A percentile compares a stretch with the other conserved stretches of the same genome.
These are phyloP conservation scores for Fusarium sp. DNA, from an alignment of 2,329 filamentous ascomycete species.

Conservation along the genomic window DNA sequence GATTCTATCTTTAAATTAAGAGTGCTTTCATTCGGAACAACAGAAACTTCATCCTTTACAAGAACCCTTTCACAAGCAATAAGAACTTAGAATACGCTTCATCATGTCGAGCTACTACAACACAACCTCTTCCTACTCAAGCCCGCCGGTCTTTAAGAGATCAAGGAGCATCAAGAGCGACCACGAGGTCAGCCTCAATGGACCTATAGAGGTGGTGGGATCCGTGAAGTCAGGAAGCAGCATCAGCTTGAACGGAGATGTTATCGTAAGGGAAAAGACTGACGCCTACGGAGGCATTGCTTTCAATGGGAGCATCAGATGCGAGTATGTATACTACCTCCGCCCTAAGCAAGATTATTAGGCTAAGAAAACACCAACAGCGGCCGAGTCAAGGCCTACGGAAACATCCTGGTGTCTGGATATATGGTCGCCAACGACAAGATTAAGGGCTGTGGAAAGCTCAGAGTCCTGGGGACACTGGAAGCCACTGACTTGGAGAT, in stretches of 20 bases:
- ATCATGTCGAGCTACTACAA: conserved; percentile 46
- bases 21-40: background rate
- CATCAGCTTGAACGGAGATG: conserved; percentile 58
- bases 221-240: conserved; percentile 59
- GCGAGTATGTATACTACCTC: conserved; percentile 51
- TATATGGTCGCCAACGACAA: conserved; percentile 54
- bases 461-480: conserved; percentile 56
- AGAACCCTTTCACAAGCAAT: background rate
- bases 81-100: conserved; percentile 1
- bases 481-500: conserved; percentile 59
- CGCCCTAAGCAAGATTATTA: rapidly evolving
- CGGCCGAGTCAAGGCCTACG: conserved; percentile 59
- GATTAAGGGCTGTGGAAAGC: conserved; percentile 60
- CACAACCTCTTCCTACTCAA: conserved; percentile 39
- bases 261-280: conserved; percentile 57
- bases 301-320: conserved; percentile 56
- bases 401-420: conserved; percentile 57
- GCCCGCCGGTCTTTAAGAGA: conserved; percentile 43
- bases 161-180: conserved; percentile 58
- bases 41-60: background rate
- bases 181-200: conserved; percentile 53
- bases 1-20: background rate
- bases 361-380: conserved; percentile 42
- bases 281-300: conserved; percentile 60
- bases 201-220: conserved; percentile 60